A percentile compares a stretch with the other conserved stretches of the same genome.
These are phyloP conservation scores for Euphorbia pulcherrima DNA, from an alignment of 345 rosid species.

Conservation along the genomic window DNA sequence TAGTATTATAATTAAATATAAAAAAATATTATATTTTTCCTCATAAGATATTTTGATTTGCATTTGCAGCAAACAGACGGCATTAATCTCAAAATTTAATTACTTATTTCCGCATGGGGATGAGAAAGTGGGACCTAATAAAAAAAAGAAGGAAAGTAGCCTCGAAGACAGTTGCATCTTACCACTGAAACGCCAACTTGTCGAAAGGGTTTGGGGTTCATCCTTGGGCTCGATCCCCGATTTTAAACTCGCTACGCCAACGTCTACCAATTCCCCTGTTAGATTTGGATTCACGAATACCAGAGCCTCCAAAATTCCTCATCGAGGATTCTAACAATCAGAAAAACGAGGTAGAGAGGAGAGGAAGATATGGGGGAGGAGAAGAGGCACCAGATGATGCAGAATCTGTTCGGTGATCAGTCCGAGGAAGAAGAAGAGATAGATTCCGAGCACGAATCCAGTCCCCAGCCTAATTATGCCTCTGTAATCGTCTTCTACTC, in stretches of 20 bases:
- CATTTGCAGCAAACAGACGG: no score
- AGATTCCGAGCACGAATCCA: conserved; percentile 96
- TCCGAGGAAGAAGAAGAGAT: conserved; percentile 90
- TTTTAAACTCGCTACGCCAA: not conserved
- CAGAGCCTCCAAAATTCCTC: not conserved
- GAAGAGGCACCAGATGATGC: conserved; percentile 95
- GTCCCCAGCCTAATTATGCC: conserved; percentile 74
- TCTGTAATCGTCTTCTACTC: conserved; percentile 44
- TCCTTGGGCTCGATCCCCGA: not conserved
- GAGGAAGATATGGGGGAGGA: conserved; percentile 52
- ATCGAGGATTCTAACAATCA: not conserved
- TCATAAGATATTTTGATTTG: no score
- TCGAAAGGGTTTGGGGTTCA: not conserved
- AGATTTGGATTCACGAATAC: not conserved
- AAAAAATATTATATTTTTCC: no score
- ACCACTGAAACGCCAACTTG: not conserved
- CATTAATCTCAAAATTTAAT: no score
- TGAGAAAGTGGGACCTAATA: not conserved
- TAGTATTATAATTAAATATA: no score
- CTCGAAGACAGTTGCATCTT: not conserved
- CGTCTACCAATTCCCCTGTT: not conserved
- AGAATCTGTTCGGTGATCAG: conserved; percentile 88
- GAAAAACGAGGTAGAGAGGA: not conserved
- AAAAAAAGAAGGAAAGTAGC: no score
- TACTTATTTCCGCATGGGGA: not conserved